A percentile compares a stretch with the other conserved stretches of the same genome.
Evolutionary conservation across 2,329 filamentous ascomycete species (phyloP).

Genomic region (Byssoonygena ceratinophila): DNA sequence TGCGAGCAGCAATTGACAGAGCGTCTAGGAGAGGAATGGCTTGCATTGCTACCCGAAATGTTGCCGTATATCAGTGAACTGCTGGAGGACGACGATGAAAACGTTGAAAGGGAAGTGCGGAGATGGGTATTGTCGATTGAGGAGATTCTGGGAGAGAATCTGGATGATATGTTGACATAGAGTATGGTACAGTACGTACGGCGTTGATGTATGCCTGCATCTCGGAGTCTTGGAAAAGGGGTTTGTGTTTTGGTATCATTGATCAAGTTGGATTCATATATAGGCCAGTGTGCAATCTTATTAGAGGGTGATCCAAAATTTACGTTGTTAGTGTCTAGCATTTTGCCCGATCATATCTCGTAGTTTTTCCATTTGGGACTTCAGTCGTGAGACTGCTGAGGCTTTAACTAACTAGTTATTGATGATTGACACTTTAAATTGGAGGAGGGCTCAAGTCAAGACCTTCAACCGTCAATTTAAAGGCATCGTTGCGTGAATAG

Average conservation of each 20-base stretch:
- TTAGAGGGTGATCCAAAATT: background rate
- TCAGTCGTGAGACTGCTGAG: no score
- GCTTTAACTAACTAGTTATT: no score
- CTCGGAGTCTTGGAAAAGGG: background rate
- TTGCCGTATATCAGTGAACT: constrained; percentile 89
- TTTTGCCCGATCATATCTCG: no score
- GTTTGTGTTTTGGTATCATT: background rate
- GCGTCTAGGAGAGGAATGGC: constrained; percentile 82
- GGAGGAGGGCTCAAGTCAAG: constrained; percentile 52
- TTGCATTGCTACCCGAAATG: constrained; percentile 86
- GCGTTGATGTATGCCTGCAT: background rate
- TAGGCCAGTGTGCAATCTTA: constrained; percentile 1
- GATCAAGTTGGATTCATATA: constrained; percentile 3
- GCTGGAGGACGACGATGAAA: constrained; percentile 92
- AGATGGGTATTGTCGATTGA: constrained; percentile 88
- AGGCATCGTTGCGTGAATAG: constrained; percentile 64
- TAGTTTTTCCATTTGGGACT: no score
- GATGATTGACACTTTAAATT: background rate
- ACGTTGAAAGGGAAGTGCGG: constrained; percentile 78
- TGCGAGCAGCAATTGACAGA: constrained; percentile 71
- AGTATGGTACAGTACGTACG: background rate
- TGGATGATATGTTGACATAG: constrained; percentile 86
- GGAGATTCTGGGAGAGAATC: constrained; percentile 73
- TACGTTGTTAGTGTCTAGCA: background rate
- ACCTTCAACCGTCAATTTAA: constrained; percentile 50